Base-by-base conservation (phyloP, 2,329 filamentous ascomycete species). In the Didymella segeticola region DNA sequence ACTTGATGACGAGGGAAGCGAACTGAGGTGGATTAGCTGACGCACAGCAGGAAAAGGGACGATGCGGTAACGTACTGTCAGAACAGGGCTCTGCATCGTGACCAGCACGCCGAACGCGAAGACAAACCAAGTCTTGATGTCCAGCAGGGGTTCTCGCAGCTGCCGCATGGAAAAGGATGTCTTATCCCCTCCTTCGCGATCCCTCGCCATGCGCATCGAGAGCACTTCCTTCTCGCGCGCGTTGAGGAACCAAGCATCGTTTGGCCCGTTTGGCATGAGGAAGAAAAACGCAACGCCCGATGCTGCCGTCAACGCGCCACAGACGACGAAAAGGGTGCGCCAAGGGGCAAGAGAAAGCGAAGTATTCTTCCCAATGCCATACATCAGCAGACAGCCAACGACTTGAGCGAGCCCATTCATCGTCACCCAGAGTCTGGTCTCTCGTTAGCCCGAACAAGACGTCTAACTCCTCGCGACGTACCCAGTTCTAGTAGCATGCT, bases 201-300 rank as follows among this genome's bases (percentile, higher is more conserved):
- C 73, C 6, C 60, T 55, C 3, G 73, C 71, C 51, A 79, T 65
- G 0, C 76, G 69, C 27, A 67, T 58, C 2, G 75, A 72, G 1
- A 79, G 61, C 4, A 81, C 72, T 34, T 77, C 66, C 49, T 75
- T 77, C 59, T 83, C 78, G 7, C 74, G 66, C 0, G 68, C 59
- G 3, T 63, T 78, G 2, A 83, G 67, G 58, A 83, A 83, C 80
- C 81, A 82, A 1, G 80, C 80, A 11, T 76, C 73, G 2, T 71
- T 71, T 0, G 80, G 79, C 0, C 77, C 76, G 33, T 67, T 73
- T 0, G 81, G 82, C 75, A 83, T 80, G 41, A 77, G 53, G 20
- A 79, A 57, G 50, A 75, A 79, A 64, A 83, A 83, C 0, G 74
- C 49, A 0, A 80, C 63, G 1, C 81, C 81, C 7, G 72, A 69